A percentile compares a stretch with the other conserved stretches of the same genome.
Evolutionary conservation across 2,329 filamentous ascomycete genomes (phyloP).

Genomic region (Diaporthe capsici): DNA sequence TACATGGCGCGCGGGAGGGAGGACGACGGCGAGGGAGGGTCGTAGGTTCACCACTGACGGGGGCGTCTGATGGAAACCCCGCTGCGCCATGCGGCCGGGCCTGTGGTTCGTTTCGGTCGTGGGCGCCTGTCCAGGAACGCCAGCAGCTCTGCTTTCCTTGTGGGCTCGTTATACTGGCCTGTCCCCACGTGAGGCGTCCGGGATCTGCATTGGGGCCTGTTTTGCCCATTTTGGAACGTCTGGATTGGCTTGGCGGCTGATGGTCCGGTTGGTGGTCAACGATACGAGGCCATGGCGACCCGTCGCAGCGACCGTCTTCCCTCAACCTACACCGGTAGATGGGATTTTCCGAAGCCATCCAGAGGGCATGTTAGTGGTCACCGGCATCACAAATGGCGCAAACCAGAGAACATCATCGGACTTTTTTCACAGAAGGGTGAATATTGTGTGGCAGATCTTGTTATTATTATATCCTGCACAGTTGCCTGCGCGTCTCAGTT

Average conservation of each 20-base stretch:
- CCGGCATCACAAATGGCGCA: background rate
- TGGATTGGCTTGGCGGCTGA: background rate
- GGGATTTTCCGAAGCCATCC: background rate
- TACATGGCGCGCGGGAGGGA: constrained; percentile 33
- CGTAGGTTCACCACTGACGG: too few species aligned
- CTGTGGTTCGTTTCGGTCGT: background rate
- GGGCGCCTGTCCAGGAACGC: background rate
- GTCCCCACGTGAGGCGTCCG: background rate
- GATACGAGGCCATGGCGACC: background rate
- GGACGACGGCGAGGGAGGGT: constrained; percentile 4
- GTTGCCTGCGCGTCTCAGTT: constrained; percentile 5
- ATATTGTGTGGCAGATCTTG: constrained; percentile 2
- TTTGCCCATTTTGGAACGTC: background rate
- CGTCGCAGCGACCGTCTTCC: background rate
- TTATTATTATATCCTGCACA: constrained; percentile 17
- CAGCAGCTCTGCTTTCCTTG: background rate
- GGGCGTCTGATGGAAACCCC: too few species aligned
- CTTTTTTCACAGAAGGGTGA: background rate
- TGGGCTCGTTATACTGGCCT: background rate
- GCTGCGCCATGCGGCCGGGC: too few species aligned
- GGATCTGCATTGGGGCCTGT: background rate
- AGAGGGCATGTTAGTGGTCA: background rate
- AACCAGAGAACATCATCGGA: background rate
- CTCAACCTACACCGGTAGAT: background rate
- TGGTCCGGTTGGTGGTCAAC: background rate